Evolutionary conservation across 192 early-diverging fungal species (phyloP).

Genomic region (Backusella parvicylindrica): DNA sequence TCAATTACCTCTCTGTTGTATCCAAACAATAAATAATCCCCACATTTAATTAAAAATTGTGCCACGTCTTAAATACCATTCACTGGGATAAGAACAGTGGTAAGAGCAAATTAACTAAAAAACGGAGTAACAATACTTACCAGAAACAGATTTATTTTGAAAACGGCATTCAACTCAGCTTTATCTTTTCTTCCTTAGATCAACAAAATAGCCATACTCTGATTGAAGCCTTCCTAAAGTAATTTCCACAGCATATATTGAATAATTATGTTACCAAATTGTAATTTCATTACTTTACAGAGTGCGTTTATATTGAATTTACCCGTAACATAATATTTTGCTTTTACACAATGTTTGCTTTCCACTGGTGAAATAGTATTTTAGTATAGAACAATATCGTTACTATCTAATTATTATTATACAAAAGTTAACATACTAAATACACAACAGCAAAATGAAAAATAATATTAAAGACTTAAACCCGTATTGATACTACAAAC

Average conservation of each 20-base stretch:
- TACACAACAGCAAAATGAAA: neutral
- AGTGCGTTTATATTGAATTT: neutral
- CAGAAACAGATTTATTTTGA: neutral
- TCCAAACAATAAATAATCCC: neutral
- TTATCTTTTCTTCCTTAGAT: neutral
- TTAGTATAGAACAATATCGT: neutral
- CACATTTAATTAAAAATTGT: neutral
- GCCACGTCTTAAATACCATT: neutral
- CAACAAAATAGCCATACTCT: no score
- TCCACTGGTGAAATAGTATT: neutral
- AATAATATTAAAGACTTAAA: neutral
- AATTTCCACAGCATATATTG: no score
- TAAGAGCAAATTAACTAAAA: neutral
- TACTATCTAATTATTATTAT: neutral
- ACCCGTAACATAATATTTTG: neutral
- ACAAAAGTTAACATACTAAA: neutral
- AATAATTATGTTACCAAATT: no score
- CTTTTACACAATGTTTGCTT: neutral
- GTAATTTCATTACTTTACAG: no score
- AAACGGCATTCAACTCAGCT: neutral
- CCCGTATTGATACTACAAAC: neutral
- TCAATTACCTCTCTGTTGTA: no score
- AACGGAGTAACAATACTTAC: neutral
- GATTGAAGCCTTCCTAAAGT: no score
- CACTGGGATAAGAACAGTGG: neutral